A percentile compares a stretch with the other conserved stretches of the same genome.
Evolutionary conservation across 2,329 filamentous ascomycete genomes (phyloP).

Genomic region (Cordyceps pruinosa): DNA sequence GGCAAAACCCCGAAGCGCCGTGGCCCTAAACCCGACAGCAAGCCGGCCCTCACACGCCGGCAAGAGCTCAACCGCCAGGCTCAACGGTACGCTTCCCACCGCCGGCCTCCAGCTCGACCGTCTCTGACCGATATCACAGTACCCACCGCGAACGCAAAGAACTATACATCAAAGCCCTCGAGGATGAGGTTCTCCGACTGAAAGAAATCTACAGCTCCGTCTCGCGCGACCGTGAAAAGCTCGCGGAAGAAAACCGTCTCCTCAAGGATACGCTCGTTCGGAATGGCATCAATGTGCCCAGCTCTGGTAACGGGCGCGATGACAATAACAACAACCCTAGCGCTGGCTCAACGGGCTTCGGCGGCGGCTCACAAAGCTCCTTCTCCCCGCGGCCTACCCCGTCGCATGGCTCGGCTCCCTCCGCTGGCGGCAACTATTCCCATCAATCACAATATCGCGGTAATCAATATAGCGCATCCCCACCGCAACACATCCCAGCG

Average conservation of each 20-base stretch:
- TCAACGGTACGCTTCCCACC: constrained; percentile 59
- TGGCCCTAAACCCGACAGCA: constrained; percentile 93
- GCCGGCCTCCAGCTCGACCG: background rate
- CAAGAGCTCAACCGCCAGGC: constrained; percentile 95
- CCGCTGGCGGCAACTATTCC: constrained; percentile 19
- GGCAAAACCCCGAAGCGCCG: constrained; percentile 81
- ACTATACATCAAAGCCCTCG: constrained; percentile 87
- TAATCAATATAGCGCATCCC: constrained; percentile 25
- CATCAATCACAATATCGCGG: constrained; percentile 10
- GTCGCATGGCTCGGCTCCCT: constrained; percentile 36
- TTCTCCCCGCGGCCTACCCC: constrained; percentile 41
- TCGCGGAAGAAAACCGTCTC: constrained; percentile 72
- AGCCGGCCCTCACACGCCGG: constrained; percentile 82
- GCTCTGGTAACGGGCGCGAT: constrained; percentile 23
- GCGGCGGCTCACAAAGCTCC: constrained; percentile 18
- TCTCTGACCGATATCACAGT: constrained; percentile 37
- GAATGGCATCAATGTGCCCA: constrained; percentile 38
- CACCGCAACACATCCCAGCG: constrained; percentile 22
- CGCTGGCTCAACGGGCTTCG: constrained; percentile 28
- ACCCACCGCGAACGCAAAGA: constrained; percentile 97
- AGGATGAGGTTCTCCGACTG: constrained; percentile 82
- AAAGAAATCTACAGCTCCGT: constrained; percentile 76
- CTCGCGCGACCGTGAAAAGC: constrained; percentile 66
- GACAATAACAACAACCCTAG: constrained; percentile 41
- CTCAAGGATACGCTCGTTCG: constrained; percentile 54